These are phyloP conservation scores for Lactifluus hygrophoroides DNA, from an alignment of 768 basidiomycete species.

Conservation along the genomic window DNA sequence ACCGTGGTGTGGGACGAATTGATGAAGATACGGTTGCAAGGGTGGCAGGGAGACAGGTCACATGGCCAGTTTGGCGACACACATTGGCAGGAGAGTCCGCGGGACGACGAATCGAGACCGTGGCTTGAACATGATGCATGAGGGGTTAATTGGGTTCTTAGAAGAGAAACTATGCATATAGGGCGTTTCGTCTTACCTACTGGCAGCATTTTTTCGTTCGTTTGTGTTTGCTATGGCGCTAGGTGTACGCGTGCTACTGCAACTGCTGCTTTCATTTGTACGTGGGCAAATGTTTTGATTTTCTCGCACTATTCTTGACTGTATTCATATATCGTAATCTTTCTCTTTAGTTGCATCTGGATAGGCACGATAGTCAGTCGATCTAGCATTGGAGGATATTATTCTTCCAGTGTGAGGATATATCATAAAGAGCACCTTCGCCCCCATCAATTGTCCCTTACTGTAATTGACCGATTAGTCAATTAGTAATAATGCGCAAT, in stretches of 20 bases:
- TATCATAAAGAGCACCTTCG: too few relatives aligned
- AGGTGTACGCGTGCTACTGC: too few relatives aligned
- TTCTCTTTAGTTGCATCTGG: not conserved
- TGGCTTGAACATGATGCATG: conserved; percentile 1
- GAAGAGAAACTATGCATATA: conserved; percentile 18
- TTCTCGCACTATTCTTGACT: not conserved
- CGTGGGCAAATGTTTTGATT: not conserved
- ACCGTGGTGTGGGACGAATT: conserved; percentile 49
- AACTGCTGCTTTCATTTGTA: too few relatives aligned
- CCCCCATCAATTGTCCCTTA: too few relatives aligned
- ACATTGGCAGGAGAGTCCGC: not conserved
- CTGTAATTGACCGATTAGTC: too few relatives aligned
- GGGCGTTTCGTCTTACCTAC: too few relatives aligned
- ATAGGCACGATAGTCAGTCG: not conserved
- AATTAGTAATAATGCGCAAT: too few relatives aligned
- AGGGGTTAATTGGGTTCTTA: conserved; percentile 25
- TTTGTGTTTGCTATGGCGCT: too few relatives aligned
- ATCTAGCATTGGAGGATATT: too few relatives aligned
- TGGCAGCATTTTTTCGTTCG: not conserved
- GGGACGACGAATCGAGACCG: not conserved
- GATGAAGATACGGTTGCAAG: conserved; percentile 41
- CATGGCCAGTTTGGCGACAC: not conserved
- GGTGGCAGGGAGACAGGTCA: conserved; percentile 29
- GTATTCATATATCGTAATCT: not conserved
- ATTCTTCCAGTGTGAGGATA: too few relatives aligned